Conservation (phyloP, 2,329 filamentous ascomycete genomes). For the Alternaria viburni region DNA sequence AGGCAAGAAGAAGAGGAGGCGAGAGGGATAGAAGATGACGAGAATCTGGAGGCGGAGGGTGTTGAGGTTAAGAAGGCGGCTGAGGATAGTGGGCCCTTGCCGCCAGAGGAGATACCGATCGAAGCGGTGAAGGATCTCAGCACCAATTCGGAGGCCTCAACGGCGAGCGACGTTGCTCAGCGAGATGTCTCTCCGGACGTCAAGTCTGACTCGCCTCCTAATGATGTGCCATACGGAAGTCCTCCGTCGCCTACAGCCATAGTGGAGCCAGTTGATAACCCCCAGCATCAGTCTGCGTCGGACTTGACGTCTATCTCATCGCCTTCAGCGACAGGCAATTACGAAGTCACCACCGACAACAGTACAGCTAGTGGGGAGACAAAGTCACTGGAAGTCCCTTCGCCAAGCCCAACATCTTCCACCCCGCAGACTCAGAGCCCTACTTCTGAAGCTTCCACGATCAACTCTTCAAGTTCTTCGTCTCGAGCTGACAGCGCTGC, state of each 20-base stretch:
- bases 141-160: background rate
- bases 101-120: constrained; percentile 26
- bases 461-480: constrained; percentile 5
- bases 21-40: constrained; percentile 65
- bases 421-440: constrained; percentile 7
- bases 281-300: background rate
- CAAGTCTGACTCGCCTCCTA: background rate
- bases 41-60: constrained; percentile 56
- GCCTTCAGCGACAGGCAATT: background rate
- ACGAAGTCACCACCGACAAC: background rate
- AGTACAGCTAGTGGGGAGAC: background rate
- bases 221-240: background rate
- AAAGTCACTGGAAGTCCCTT: background rate
- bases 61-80: constrained; percentile 47
- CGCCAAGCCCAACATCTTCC: background rate
- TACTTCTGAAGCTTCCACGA: constrained; percentile 2
- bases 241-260: background rate
- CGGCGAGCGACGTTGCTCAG: background rate
- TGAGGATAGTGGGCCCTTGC: constrained; percentile 30
- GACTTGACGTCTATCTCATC: background rate
- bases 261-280: background rate
- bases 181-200: background rate
- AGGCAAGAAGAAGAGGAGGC: constrained; percentile 80
- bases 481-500: constrained; percentile 12
- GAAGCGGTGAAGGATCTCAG: constrained; percentile 20